Evolutionary conservation across 179 eudicot species (phyloP), one percentile per base, ranked within the genome.

Genomic region (Beta macrorhiza): DNA sequence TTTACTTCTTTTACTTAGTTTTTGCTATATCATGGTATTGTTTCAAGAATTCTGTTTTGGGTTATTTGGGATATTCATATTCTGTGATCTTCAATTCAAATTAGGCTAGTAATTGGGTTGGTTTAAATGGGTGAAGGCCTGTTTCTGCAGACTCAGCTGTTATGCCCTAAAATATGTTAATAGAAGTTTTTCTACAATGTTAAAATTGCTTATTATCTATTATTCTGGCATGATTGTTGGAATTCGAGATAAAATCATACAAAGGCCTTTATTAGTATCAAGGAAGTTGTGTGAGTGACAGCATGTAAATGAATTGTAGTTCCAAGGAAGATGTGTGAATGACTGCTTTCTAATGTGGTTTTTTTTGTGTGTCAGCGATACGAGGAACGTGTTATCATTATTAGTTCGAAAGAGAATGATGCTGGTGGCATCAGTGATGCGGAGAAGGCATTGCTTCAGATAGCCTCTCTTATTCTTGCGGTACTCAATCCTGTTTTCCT

Each of bases 311-410:
- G 32, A 2, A 51, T 62, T 20, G 13, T n/a, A 12, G 20, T 64
- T 16, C 16, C 45, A 64, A 63, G 64, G 37, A 52, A 42, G 55
- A 22, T 63, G 42, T 52, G 74, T 63, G 49, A 75, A 57, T 64
- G 29, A 5, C 76, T 10, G 32, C 57, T 3, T 81, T 32, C 58
- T 82, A 64, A 81, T 59, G n/a, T 81, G 63, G 5, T 29, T 29
- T 29, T 29, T 14, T 69, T 12, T 17, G 68, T 79, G 20, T 75
- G 57, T 88, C 92, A 94, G 98, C 87, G 96, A 45, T 87, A 90
- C 69, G 98, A 94, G 86, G 98, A 94, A 75, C 92, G 98, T 80
- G 96, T 94, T 42, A 90, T 94, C 73, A 94, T 94, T 78, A 92
- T 94, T 83, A 93, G 92, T 76, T 93, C 97, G 51, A 92, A 89